These are phyloP conservation scores for Petrea volubilis DNA, from an alignment of 257 asterid species.

Conservation along the genomic window DNA sequence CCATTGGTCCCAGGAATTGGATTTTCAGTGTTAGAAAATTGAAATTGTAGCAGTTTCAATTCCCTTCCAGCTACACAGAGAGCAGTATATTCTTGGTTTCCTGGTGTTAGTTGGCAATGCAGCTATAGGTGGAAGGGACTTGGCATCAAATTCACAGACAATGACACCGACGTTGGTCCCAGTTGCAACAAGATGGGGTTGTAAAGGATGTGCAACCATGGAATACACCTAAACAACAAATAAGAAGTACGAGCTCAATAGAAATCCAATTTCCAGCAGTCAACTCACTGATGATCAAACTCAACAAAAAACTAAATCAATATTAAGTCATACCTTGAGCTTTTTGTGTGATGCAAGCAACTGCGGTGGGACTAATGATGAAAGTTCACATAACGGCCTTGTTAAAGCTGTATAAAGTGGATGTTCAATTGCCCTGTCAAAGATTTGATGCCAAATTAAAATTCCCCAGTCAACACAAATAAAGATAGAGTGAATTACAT, in stretches of 20 bases:
- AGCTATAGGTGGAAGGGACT: slow-evolving; percentile 90
- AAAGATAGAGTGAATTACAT: slow-evolving; percentile 1
- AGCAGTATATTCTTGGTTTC: slow-evolving; percentile 88
- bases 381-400: slow-evolving; percentile 96
- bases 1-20: slow-evolving; percentile 95
- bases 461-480: slow-evolving; percentile 23
- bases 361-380: slow-evolving; percentile 93
- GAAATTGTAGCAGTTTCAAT: slow-evolving; percentile 86
- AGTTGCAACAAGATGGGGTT: slow-evolving; percentile 95
- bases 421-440: slow-evolving; percentile 98
- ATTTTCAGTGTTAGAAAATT: slow-evolving; percentile 72
- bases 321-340: slow-evolving; percentile 64
- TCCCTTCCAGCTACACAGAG: slow-evolving; percentile 90
- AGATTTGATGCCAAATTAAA: slow-evolving; percentile 26
- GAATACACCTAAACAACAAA: slow-evolving; percentile 65
- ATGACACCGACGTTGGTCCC: slow-evolving; percentile 97
- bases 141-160: slow-evolving; percentile 93
- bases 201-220: slow-evolving; percentile 96
- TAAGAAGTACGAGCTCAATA: slow-evolving; percentile 13
- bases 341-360: slow-evolving; percentile 93
- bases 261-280: slow-evolving; percentile 1
- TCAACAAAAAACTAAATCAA: neutral
- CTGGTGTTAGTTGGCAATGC: slow-evolving; percentile 86
- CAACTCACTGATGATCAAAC: slow-evolving; percentile 9
- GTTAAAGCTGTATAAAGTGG: slow-evolving; percentile 98